Evolutionary conservation across 208 protist species (phyloP).

Genomic region (Willaertia magna): DNA sequence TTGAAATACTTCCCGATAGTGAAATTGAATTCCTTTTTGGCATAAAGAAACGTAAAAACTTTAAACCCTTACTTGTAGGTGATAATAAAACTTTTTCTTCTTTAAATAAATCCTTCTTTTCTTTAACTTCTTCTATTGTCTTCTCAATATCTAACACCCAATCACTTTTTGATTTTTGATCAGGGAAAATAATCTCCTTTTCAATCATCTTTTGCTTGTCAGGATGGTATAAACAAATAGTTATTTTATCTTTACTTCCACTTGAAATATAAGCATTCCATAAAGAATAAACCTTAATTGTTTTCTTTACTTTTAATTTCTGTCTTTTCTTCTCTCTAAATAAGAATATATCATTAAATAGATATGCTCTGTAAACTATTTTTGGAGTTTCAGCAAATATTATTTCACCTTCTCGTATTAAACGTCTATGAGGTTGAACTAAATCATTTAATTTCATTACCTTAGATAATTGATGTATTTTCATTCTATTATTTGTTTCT

Average conservation of each 20-base stretch:
- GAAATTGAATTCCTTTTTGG: too few species aligned
- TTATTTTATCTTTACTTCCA: neutral
- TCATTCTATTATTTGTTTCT: neutral
- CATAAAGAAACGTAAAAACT: too few species aligned
- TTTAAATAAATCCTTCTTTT: neutral
- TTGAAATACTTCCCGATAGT: too few species aligned
- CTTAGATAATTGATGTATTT: neutral
- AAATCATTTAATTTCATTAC: neutral
- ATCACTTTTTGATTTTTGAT: neutral
- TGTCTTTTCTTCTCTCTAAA: neutral
- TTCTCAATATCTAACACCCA: neutral
- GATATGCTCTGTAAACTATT: neutral
- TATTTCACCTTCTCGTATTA: neutral
- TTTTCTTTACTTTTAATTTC: neutral
- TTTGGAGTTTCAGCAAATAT: neutral
- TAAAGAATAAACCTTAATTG: neutral
- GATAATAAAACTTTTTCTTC: too few species aligned
- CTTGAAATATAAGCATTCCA: neutral
- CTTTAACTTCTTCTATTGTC: neutral
- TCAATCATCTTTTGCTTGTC: neutral
- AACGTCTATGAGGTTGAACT: neutral
- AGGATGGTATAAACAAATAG: neutral
- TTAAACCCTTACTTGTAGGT: too few species aligned
- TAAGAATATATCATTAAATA: neutral
- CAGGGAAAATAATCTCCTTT: neutral